These are phyloP conservation scores for Nothomitra cinnamomea DNA, from an alignment of 2,329 filamentous ascomycete species.

Conservation along the genomic window DNA sequence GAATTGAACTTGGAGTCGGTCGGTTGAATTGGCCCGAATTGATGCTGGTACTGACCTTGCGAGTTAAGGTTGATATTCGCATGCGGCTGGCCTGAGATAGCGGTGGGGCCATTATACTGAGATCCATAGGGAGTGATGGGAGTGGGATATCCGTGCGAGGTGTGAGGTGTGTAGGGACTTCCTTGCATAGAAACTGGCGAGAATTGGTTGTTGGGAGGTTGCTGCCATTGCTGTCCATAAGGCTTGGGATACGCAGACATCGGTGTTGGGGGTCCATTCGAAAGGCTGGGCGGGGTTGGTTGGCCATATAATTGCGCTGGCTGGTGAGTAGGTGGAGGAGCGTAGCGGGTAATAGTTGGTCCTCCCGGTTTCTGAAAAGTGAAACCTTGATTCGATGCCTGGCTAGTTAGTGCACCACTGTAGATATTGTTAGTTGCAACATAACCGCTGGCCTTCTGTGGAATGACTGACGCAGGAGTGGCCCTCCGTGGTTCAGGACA, in stretches of 20 bases:
- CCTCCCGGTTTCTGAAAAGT: slow-evolving; percentile 10
- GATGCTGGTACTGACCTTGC: slow-evolving; percentile 5
- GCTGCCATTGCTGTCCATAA: slow-evolving; percentile 7
- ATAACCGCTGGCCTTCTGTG: not conserved
- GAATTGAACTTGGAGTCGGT: not conserved
- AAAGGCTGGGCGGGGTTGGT: slow-evolving; percentile 6
- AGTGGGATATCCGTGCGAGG: slow-evolving; percentile 11
- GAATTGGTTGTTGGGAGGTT: slow-evolving; percentile 3
- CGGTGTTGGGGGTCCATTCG: slow-evolving; percentile 12
- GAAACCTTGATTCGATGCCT: slow-evolving; percentile 13
- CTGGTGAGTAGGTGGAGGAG: not conserved
- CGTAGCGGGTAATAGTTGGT: slow-evolving; percentile 10
- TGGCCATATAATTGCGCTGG: slow-evolving; percentile 3
- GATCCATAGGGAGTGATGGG: slow-evolving; percentile 11
- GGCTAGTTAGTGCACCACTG: slow-evolving; percentile 4
- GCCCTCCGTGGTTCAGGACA: slow-evolving; percentile 19
- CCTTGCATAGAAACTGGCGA: slow-evolving; percentile 6
- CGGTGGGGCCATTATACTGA: slow-evolving; percentile 9
- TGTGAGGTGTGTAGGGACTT: slow-evolving; percentile 13
- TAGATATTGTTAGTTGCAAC: slow-evolving; percentile 5
- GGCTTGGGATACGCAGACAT: slow-evolving; percentile 10
- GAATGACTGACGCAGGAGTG: slow-evolving; percentile 17
- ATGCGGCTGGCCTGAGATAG: not conserved
- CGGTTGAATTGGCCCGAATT: slow-evolving; percentile 11
- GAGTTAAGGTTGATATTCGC: not conserved